Evolutionary conservation across 2,329 filamentous ascomycete species (phyloP).

Genomic region (Rhynchosporium secalis): DNA sequence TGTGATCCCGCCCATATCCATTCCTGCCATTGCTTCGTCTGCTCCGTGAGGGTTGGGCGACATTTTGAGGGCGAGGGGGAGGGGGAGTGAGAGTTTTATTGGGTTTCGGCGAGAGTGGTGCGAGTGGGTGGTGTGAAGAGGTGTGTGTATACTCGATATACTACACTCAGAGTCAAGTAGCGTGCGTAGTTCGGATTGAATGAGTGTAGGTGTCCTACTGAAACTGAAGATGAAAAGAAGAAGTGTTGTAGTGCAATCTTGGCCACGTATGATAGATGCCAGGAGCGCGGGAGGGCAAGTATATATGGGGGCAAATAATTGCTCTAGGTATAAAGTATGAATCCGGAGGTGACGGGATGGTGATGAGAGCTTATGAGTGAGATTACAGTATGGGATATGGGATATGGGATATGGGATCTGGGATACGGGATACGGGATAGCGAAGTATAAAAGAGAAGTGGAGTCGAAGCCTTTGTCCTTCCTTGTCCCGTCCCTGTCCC

Average conservation of each 20-base stretch:
- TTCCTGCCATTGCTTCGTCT: background rate
- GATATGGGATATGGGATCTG: too few species aligned
- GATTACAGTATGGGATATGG: background rate
- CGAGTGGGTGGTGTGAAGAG: background rate
- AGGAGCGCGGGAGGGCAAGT: slow-evolving; percentile 5
- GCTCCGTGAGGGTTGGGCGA: background rate
- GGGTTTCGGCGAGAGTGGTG: slow-evolving; percentile 6
- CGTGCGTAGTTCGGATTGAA: background rate
- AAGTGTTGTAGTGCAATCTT: slow-evolving; percentile 12
- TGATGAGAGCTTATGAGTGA: slow-evolving; percentile 29
- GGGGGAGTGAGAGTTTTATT: background rate
- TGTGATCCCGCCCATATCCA: slow-evolving; percentile 21
- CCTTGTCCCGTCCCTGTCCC: background rate
- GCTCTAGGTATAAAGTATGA: background rate
- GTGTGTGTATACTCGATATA: background rate
- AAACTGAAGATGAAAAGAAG: background rate
- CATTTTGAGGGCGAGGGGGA: slow-evolving; percentile 3
- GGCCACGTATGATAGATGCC: slow-evolving; percentile 7
- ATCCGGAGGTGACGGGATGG: background rate
- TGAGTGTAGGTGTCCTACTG: background rate
- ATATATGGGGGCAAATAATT: slow-evolving; percentile 13
- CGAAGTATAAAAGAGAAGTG: slow-evolving; percentile 10
- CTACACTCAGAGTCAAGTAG: slow-evolving; percentile 6
- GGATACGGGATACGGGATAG: too few species aligned
- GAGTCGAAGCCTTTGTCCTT: slow-evolving; percentile 2